Evolutionary conservation across 23 red algal genomes (phyloP).

Genomic region (Pyropia yezoensis): DNA sequence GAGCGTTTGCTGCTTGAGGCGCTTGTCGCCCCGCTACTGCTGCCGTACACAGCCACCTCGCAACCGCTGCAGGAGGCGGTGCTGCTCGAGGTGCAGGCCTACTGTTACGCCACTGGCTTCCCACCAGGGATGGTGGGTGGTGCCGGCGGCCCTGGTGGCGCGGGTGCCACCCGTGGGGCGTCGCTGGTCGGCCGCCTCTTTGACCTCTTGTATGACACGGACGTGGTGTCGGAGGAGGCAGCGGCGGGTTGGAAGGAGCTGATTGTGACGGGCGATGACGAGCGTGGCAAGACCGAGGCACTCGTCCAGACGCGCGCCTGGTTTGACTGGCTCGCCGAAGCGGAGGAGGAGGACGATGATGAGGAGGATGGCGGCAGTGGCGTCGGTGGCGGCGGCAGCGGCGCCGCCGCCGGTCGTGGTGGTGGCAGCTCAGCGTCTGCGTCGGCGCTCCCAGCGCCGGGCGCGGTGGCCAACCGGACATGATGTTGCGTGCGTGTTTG

Average conservation of each 20-base stretch:
- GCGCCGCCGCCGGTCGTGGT: too few relatives aligned
- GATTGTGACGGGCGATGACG: slow-evolving; percentile 14
- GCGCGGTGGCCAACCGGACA: too few relatives aligned
- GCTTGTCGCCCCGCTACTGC: too few relatives aligned
- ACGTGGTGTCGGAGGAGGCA: slow-evolving; percentile 43
- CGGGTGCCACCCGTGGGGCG: slow-evolving; percentile 2
- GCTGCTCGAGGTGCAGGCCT: not conserved
- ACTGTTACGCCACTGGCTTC: not conserved
- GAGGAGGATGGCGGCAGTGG: not conserved
- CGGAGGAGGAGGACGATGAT: slow-evolving; percentile 28
- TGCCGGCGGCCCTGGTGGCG: not conserved
- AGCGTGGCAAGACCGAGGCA: slow-evolving; percentile 65
- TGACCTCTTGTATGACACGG: slow-evolving; percentile 35
- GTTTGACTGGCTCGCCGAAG: slow-evolving; percentile 49
- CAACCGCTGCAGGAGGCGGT: not conserved
- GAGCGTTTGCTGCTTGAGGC: too few relatives aligned
- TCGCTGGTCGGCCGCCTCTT: slow-evolving; percentile 16
- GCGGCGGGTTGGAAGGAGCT: slow-evolving; percentile 62
- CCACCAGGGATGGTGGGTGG: not conserved
- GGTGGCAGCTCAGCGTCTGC: not conserved
- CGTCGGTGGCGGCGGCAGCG: not conserved
- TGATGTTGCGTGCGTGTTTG: too few relatives aligned
- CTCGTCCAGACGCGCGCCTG: slow-evolving; percentile 41
- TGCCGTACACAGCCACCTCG: too few relatives aligned
- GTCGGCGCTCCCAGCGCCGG: too few relatives aligned